Evolutionary conservation across 257 asterid species (phyloP).

Genomic region (Solanum megistacrolobum): DNA sequence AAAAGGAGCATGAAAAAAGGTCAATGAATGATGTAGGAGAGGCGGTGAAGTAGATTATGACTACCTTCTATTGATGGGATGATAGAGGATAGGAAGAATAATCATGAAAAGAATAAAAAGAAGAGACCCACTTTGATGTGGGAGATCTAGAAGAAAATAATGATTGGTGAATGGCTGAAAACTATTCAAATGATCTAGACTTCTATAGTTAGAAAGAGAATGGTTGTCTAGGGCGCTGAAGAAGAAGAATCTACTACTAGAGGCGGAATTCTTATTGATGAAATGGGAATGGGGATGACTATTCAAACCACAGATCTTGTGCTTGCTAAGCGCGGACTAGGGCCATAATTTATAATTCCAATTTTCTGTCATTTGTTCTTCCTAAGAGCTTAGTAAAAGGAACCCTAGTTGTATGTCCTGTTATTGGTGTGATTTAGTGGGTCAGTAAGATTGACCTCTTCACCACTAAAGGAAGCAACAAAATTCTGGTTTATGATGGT

Average conservation of each 20-base stretch:
- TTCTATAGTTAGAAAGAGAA: constrained; percentile 16
- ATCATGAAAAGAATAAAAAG: constrained; percentile 27
- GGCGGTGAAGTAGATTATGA: neutral
- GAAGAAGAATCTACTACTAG: constrained; percentile 61
- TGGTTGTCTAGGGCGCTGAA: constrained; percentile 86
- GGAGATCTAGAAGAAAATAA: constrained; percentile 63
- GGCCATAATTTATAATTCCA: constrained; percentile 20
- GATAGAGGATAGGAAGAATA: constrained; percentile 22
- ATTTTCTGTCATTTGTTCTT: constrained; percentile 28
- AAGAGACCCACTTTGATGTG: constrained; percentile 48
- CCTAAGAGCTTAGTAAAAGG: constrained; percentile 46
- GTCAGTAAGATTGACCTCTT: too few species aligned
- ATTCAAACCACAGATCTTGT: constrained; percentile 55
- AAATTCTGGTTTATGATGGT: too few species aligned
- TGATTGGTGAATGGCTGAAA: constrained; percentile 53
- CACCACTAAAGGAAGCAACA: too few species aligned
- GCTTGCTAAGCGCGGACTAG: constrained; percentile 33
- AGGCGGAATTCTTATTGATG: constrained; percentile 59
- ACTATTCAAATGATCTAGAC: constrained; percentile 25
- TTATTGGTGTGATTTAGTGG: too few species aligned
- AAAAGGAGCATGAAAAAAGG: neutral
- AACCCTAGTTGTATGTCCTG: constrained; percentile 36
- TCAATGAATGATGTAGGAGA: neutral
- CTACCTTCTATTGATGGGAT: neutral
- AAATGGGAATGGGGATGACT: neutral